These are phyloP conservation scores for Phoma sp. DNA, from an alignment of 2,329 filamentous ascomycete genomes.

Conservation along the genomic window DNA sequence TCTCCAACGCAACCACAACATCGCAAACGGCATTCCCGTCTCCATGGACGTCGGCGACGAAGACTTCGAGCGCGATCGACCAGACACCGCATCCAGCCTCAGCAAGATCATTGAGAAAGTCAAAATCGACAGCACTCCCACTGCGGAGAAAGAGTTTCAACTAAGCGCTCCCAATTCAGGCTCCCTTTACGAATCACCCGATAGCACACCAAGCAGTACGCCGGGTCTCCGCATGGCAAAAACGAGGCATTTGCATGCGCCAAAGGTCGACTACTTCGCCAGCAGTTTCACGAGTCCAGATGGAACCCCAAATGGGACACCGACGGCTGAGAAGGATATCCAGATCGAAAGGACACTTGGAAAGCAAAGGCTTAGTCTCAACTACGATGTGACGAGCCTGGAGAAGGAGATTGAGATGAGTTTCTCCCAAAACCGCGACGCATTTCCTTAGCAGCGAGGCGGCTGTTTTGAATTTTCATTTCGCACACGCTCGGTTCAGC, in stretches of 20 bases:
- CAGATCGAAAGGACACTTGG: slow-evolving; percentile 33
- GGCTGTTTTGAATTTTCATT: background rate
- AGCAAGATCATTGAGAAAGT: slow-evolving; percentile 54
- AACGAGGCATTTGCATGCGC: background rate
- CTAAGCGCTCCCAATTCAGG: slow-evolving; percentile 29
- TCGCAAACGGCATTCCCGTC: slow-evolving; percentile 54
- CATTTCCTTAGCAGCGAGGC: background rate
- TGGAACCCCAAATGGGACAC: slow-evolving; percentile 53
- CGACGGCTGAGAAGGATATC: slow-evolving; percentile 46
- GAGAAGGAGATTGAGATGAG: slow-evolving; percentile 40
- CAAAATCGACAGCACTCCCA: slow-evolving; percentile 55
- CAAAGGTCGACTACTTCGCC: slow-evolving; percentile 11
- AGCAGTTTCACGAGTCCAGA: slow-evolving; percentile 6
- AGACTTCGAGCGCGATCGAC: slow-evolving; percentile 52
- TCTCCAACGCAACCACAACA: slow-evolving; percentile 56
- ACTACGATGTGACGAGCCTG: slow-evolving; percentile 27
- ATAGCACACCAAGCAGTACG: slow-evolving; percentile 10
- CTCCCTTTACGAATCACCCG: slow-evolving; percentile 22
- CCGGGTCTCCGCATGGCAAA: slow-evolving; percentile 5
- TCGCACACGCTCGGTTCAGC: background rate
- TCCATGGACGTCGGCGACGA: slow-evolving; percentile 56
- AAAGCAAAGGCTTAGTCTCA: slow-evolving; percentile 15
- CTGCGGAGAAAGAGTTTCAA: slow-evolving; percentile 48
- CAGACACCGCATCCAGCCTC: slow-evolving; percentile 51
- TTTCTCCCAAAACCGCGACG: slow-evolving; percentile 18